phyloP scores from a whole-genome alignment of 306 rosid species.

The Pyrus communis region DNA sequence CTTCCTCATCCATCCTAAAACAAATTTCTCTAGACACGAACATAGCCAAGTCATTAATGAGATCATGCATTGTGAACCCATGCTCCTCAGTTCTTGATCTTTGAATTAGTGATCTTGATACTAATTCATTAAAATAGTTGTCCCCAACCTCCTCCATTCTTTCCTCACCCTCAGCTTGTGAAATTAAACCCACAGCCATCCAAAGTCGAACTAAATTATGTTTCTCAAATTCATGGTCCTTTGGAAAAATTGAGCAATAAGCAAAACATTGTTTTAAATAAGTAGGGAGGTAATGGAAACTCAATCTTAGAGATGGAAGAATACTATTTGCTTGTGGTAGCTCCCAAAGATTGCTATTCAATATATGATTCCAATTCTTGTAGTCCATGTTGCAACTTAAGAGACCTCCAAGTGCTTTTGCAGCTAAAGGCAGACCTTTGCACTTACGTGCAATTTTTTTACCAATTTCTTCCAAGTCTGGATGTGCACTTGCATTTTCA shows the following conservation, averaged over 20 bases:
- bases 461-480: constrained; percentile 4
- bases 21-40: not conserved
- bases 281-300: constrained; percentile 4
- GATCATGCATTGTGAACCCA: not conserved
- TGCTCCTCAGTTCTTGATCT: not conserved
- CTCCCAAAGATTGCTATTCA: not conserved
- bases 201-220: not conserved
- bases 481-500: not conserved
- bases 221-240: not conserved
- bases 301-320: not conserved
- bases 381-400: not conserved
- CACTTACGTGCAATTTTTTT: constrained; percentile 10
- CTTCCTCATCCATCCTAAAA: not conserved
- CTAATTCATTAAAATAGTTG: not conserved
- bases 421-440: constrained; percentile 1
- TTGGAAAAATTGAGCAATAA: constrained; percentile 9
- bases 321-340: not conserved
- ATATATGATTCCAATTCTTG: not conserved
- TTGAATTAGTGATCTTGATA: constrained; percentile 6
- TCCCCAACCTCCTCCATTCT: constrained; percentile 1
- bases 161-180: not conserved
- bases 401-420: not conserved
- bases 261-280: constrained; percentile 12
- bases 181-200: constrained; percentile 13
- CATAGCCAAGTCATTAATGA: not conserved